Evolutionary conservation across 768 basidiomycete genomes (phyloP).

Genomic region (Lactifluus hygrophoroides): DNA sequence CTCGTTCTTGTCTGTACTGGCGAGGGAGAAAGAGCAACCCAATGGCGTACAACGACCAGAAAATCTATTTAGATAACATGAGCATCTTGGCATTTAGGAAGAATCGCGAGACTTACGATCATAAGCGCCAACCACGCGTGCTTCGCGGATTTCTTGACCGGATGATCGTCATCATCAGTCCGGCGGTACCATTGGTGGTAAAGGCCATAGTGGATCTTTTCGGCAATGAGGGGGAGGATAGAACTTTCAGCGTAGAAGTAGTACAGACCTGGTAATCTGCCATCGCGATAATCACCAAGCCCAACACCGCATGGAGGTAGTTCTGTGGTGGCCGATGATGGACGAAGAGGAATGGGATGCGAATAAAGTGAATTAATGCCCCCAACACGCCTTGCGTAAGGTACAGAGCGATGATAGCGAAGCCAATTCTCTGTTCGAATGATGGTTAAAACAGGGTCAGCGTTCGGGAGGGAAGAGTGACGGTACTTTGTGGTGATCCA

Average conservation of each 20-base stretch:
- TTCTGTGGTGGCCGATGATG: conserved; percentile 32
- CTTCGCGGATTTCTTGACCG: conserved; percentile 1
- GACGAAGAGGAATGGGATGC: conserved; percentile 32
- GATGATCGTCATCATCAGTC: conserved; percentile 13
- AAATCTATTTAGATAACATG: neutral
- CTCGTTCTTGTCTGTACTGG: conserved; percentile 9
- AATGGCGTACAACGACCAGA: conserved; percentile 8
- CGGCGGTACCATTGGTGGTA: conserved; percentile 18
- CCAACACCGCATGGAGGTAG: conserved; percentile 38
- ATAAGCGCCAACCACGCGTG: conserved; percentile 14
- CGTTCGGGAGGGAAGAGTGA: neutral
- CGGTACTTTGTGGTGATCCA: conserved; percentile 35
- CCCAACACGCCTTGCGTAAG: conserved; percentile 42
- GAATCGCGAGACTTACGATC: conserved; percentile 3
- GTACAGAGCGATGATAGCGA: conserved; percentile 47
- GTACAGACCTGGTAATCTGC: conserved; percentile 37
- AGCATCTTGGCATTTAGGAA: neutral
- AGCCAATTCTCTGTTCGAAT: conserved; percentile 38
- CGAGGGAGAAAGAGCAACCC: conserved; percentile 10
- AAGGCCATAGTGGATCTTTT: conserved; percentile 6
- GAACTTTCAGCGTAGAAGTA: neutral
- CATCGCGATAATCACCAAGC: conserved; percentile 44
- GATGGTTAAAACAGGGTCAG: neutral
- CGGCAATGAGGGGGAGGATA: too few relatives aligned
- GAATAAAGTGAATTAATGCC: conserved; percentile 43